Percentiles rank a stretch among this genome's conserved stretches.
phyloP scores from a whole-genome alignment of 768 basidiomycete genomes.

The Ramaria sp. region DNA sequence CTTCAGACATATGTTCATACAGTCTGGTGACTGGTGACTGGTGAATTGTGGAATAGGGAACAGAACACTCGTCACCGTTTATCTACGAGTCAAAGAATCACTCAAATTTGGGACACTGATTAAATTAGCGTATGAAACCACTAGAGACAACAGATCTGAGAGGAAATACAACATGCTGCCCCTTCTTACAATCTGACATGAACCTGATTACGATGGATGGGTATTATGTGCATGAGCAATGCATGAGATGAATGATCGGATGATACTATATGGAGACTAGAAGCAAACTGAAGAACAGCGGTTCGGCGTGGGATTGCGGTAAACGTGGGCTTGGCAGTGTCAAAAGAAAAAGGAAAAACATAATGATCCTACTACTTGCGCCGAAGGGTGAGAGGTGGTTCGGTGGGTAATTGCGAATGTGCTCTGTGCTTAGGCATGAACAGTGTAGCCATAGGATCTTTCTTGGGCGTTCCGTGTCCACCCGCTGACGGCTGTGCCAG shows the following conservation, averaged over 20 bases:
- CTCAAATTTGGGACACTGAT: background rate
- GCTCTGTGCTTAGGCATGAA: conserved; percentile 74
- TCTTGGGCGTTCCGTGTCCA: conserved; percentile 31
- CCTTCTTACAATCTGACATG: background rate
- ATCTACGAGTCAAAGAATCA: too few relatives aligned
- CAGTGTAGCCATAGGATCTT: conserved; percentile 46
- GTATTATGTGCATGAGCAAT: background rate
- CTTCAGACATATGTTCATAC: too few relatives aligned
- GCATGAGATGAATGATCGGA: background rate
- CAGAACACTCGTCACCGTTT: too few relatives aligned
- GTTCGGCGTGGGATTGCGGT: background rate
- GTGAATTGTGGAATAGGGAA: too few relatives aligned
- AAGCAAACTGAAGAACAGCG: background rate
- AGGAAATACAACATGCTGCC: background rate
- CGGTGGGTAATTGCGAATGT: conserved; percentile 37
- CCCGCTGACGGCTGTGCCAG: conserved; percentile 1
- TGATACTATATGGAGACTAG: background rate
- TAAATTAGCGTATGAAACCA: background rate
- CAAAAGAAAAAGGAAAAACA: too few relatives aligned
- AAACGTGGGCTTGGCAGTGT: too few relatives aligned
- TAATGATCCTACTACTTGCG: background rate
- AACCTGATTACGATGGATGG: background rate
- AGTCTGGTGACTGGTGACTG: too few relatives aligned
- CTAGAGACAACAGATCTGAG: background rate
- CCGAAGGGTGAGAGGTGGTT: background rate